Percentiles rank a stretch among this genome's conserved stretches.
Evolutionary conservation across 164 flowering plant genomes (phyloP).

Genomic region (Tetracentron sinense): DNA sequence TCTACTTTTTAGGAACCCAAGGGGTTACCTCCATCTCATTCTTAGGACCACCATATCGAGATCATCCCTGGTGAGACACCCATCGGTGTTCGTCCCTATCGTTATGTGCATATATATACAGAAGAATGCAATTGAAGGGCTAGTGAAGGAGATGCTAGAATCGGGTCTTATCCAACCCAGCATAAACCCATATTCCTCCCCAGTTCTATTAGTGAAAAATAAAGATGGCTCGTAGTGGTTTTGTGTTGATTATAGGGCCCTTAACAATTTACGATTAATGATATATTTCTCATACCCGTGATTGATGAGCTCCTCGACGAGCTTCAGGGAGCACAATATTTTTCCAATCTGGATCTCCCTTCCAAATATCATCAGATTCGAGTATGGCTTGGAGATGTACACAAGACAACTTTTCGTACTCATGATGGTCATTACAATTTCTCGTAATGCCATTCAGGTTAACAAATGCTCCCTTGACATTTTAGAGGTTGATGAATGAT

Average conservation of each 20-base stretch:
- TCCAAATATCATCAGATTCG: conserved; percentile 18
- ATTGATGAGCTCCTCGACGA: conserved; percentile 11
- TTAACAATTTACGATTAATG: conserved; percentile 7
- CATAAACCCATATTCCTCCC: too few relatives aligned
- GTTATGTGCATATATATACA: too few relatives aligned
- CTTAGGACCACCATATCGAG: too few relatives aligned
- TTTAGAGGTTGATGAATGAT: conserved; percentile 10
- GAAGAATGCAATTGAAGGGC: too few relatives aligned
- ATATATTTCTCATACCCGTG: conserved; percentile 5
- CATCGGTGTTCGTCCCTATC: too few relatives aligned
- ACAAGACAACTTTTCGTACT: conserved; percentile 13
- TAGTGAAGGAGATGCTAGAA: too few relatives aligned
- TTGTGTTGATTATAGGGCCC: conserved; percentile 3
- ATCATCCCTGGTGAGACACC: too few relatives aligned
- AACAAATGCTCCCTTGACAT: conserved; percentile 7
- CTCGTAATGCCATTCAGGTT: neutral
- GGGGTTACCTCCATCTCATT: too few relatives aligned
- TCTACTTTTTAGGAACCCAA: too few relatives aligned
- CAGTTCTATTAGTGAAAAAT: too few relatives aligned
- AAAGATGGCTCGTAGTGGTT: too few relatives aligned
- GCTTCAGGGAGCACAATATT: conserved; percentile 5
- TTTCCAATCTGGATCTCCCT: conserved; percentile 17
- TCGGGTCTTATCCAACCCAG: too few relatives aligned
- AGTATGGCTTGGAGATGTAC: neutral
- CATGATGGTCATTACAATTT: neutral